These are phyloP conservation scores for Trichosanthes truncata DNA, from an alignment of 306 rosid species.

Conservation along the genomic window DNA sequence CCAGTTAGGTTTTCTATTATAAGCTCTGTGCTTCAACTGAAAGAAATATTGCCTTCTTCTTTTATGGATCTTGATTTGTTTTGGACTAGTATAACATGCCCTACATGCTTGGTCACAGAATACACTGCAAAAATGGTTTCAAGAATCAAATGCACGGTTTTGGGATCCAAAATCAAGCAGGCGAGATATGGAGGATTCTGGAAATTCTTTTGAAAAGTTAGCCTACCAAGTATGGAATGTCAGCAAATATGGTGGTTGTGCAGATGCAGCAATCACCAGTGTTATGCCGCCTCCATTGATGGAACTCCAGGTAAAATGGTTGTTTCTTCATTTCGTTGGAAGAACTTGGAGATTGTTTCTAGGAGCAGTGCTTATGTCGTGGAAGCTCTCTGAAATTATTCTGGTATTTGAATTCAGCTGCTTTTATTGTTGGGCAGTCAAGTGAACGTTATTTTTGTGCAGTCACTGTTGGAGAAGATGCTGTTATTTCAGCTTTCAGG, in stretches of 20 bases:
- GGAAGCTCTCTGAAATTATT: constrained; percentile 77
- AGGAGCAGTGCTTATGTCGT: constrained; percentile 12
- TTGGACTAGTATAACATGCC: constrained; percentile 16
- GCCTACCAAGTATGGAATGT: constrained; percentile 84
- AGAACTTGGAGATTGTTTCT: neutral
- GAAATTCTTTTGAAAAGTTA: constrained; percentile 43
- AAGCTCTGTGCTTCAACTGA: neutral
- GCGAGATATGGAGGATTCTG: constrained; percentile 36
- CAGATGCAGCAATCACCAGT: constrained; percentile 88
- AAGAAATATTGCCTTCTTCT: constrained; percentile 1
- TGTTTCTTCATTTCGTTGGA: neutral
- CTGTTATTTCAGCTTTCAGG: constrained; percentile 98
- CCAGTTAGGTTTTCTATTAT: neutral
- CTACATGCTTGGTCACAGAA: constrained; percentile 39
- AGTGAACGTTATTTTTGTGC: constrained; percentile 87
- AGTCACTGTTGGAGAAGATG: constrained; percentile 85
- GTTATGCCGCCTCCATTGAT: constrained; percentile 97
- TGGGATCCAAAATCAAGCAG: constrained; percentile 46
- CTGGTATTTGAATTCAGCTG: constrained; percentile 98
- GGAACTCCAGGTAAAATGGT: constrained; percentile 71
- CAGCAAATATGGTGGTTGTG: constrained; percentile 74
- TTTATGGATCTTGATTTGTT: neutral
- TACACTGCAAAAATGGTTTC: constrained; percentile 72
- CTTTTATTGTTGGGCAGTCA: constrained; percentile 99
- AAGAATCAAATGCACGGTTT: constrained; percentile 45